A percentile compares a stretch with the other conserved stretches of the same genome.
Conservation (phyloP, 345 rosid genomes). For the Camelina neglecta region DNA sequence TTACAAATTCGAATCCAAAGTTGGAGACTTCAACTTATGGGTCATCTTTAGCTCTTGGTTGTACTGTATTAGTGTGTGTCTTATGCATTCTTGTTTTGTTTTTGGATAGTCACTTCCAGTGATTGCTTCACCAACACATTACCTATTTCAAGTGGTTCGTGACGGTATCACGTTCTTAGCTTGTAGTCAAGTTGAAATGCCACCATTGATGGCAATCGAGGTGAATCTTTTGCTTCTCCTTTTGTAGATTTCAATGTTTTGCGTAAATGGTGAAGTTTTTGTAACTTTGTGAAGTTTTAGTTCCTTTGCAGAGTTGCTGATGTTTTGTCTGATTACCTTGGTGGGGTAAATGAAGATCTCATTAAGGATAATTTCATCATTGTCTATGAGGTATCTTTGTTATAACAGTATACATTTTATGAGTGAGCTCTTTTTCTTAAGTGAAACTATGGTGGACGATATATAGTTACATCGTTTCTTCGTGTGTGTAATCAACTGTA, state of each 20-base stretch:
- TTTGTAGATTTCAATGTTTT: background rate
- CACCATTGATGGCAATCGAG: slow-evolving; percentile 96
- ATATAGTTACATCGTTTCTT: background rate
- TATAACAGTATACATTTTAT: background rate
- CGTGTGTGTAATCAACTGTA: background rate
- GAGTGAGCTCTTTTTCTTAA: background rate
- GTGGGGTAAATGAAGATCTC: slow-evolving; percentile 90
- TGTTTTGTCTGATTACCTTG: slow-evolving; percentile 87
- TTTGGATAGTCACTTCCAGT: slow-evolving; percentile 64
- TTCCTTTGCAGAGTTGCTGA: slow-evolving; percentile 94
- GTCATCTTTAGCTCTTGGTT: background rate
- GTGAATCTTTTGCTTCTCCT: slow-evolving; percentile 43
- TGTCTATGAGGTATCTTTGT: slow-evolving; percentile 79
- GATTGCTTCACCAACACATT: slow-evolving; percentile 97
- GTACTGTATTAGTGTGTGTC: background rate
- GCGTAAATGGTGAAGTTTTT: slow-evolving; percentile 1
- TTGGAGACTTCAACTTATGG: background rate
- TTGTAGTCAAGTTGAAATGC: slow-evolving; percentile 98
- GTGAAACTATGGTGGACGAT: background rate
- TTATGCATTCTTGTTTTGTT: background rate
- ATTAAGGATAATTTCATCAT: slow-evolving; percentile 94
- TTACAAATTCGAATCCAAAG: background rate
- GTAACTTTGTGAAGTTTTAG: slow-evolving; percentile 51
- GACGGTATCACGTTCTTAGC: slow-evolving; percentile 92
- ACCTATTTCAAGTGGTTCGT: slow-evolving; percentile 84